Evolutionary conservation across 1,139 yeast species (phyloP).

Genomic region (Magnusiomyces suaveolens): DNA sequence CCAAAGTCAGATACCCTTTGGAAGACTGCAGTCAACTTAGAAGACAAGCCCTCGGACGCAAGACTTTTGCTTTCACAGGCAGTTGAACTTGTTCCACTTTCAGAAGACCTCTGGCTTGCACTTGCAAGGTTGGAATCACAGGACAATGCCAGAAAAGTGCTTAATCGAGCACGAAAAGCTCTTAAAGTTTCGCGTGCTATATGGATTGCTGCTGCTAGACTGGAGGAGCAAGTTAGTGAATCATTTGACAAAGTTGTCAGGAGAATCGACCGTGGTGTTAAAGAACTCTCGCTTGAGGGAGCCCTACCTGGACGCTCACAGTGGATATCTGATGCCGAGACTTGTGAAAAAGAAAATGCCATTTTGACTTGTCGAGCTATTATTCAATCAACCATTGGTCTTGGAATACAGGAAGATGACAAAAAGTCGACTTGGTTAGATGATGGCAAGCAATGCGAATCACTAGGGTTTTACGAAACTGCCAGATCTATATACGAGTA

Average conservation of each 20-base stretch:
- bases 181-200: slow-evolving; percentile 45
- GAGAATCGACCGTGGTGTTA: slow-evolving; percentile 46
- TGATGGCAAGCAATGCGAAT: slow-evolving; percentile 31
- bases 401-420: slow-evolving; percentile 29
- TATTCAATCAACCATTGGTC: slow-evolving; percentile 27
- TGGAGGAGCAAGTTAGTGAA: slow-evolving; percentile 51
- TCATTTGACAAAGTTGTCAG: slow-evolving; percentile 38
- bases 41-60: slow-evolving; percentile 40
- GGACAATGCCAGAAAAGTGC: slow-evolving; percentile 42
- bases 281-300: slow-evolving; percentile 33
- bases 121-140: slow-evolving; percentile 41
- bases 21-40: slow-evolving; percentile 41
- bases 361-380: slow-evolving; percentile 31
- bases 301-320: slow-evolving; percentile 31
- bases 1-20: slow-evolving; percentile 61
- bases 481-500: slow-evolving; percentile 43
- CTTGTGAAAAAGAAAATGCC: slow-evolving; percentile 31
- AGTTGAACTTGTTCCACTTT: slow-evolving; percentile 55
- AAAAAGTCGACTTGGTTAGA: slow-evolving; percentile 28
- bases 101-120: slow-evolving; percentile 57
- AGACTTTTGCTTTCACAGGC: slow-evolving; percentile 55
- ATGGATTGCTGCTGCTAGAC: slow-evolving; percentile 62
- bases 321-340: slow-evolving; percentile 44
- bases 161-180: slow-evolving; percentile 48
- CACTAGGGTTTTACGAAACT: slow-evolving; percentile 30